Evolutionary conservation across 768 basidiomycete genomes (phyloP).

Genomic region (Calocybe cyanea): DNA sequence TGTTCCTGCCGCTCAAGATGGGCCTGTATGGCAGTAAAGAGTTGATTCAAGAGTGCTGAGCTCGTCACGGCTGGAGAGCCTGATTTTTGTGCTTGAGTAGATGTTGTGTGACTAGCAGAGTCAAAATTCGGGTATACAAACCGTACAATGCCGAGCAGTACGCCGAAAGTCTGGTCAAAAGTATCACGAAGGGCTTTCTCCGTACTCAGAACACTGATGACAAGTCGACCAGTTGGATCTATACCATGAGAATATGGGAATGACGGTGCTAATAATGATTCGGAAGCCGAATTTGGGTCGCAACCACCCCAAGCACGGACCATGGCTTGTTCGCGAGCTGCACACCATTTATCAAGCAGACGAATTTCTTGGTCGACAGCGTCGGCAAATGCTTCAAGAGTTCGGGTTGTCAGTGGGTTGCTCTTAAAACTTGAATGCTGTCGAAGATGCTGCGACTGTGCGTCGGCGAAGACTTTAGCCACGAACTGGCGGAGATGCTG

Average conservation of each 20-base stretch:
- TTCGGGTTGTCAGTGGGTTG: constrained; percentile 39
- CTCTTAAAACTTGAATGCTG: constrained; percentile 9
- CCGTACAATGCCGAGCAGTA: constrained; percentile 48
- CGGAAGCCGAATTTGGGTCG: neutral
- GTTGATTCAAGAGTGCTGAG: constrained; percentile 56
- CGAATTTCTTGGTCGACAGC: constrained; percentile 61
- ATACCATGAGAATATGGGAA: neutral
- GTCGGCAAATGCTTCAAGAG: constrained; percentile 81
- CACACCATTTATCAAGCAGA: constrained; percentile 66
- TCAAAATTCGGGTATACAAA: constrained; percentile 23
- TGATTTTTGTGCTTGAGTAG: constrained; percentile 8
- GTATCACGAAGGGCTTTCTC: constrained; percentile 55
- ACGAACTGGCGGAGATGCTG: constrained; percentile 63
- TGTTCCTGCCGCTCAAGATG: constrained; percentile 51
- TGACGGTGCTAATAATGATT: neutral
- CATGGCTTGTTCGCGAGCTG: constrained; percentile 61
- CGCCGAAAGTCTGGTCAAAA: constrained; percentile 56
- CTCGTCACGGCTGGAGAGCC: constrained; percentile 50
- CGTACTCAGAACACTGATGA: constrained; percentile 65
- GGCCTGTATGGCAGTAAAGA: constrained; percentile 55
- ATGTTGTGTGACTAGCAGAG: constrained; percentile 18
- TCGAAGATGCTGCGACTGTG: constrained; percentile 16
- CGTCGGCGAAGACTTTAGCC: constrained; percentile 40
- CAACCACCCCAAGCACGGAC: constrained; percentile 47
- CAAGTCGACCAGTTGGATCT: neutral